Conservation (phyloP, 441 rosid species). For the Gossypium armourianum region DNA sequence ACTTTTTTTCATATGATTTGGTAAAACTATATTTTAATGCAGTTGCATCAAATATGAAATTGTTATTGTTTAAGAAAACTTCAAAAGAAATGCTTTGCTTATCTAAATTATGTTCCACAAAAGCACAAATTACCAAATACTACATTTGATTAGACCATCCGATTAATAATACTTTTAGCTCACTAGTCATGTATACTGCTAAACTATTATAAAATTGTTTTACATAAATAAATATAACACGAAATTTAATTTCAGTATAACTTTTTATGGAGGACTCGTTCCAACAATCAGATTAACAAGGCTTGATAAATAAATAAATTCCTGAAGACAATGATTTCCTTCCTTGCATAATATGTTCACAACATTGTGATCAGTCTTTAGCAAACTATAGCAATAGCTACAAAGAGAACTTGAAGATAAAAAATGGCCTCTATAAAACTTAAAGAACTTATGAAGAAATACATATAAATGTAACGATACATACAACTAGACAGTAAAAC, state of each 20-base stretch:
- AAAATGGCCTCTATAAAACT: neutral
- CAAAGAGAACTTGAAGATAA: neutral
- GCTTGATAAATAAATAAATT: constrained; percentile 1
- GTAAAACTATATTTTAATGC: neutral
- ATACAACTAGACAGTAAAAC: neutral
- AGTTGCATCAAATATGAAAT: neutral
- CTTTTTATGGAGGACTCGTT: neutral
- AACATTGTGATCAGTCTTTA: neutral
- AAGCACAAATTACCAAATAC: neutral
- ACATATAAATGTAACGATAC: neutral
- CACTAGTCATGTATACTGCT: neutral
- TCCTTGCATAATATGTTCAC: neutral
- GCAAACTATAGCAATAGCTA: neutral
- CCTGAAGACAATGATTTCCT: neutral
- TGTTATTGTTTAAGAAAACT: neutral
- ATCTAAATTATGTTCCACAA: neutral
- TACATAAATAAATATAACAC: neutral
- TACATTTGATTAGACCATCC: neutral
- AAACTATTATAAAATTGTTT: neutral
- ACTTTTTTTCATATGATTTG: neutral
- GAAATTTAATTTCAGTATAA: neutral
- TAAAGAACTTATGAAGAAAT: neutral
- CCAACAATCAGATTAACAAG: neutral
- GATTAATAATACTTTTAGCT: neutral
- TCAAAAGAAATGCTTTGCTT: neutral